A percentile compares a stretch with the other conserved stretches of the same genome.
Conservation (phyloP, 495 filamentous ascomycete genomes). For the Trichoderma reesei region DNA sequence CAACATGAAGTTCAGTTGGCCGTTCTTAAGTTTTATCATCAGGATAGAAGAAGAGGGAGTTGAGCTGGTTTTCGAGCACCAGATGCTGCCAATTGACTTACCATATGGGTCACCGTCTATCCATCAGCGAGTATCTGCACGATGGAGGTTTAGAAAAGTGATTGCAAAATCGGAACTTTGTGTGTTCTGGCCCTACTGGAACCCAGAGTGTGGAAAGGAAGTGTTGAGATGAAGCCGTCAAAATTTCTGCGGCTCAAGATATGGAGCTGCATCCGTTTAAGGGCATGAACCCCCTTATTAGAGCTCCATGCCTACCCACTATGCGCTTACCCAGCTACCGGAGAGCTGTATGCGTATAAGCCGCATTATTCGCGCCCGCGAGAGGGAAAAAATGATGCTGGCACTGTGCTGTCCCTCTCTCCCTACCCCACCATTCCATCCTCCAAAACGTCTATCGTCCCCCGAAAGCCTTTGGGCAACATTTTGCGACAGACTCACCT, state of each 20-base stretch:
- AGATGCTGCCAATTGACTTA: neutral
- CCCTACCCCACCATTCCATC: neutral
- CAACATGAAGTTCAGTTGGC: constrained; percentile 51
- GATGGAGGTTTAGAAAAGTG: too few species aligned
- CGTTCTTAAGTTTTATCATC: constrained; percentile 49
- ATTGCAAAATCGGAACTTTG: neutral
- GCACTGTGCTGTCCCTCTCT: constrained; percentile 5
- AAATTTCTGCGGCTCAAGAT: neutral
- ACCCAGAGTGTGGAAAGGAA: neutral
- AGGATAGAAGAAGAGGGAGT: constrained; percentile 17
- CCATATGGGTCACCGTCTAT: neutral
- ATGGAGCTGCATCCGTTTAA: neutral
- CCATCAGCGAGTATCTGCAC: neutral
- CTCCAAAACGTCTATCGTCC: neutral
- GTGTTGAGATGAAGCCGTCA: neutral
- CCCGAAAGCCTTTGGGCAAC: constrained; percentile 4
- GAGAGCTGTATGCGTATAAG: neutral
- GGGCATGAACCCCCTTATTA: neutral
- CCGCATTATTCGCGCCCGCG: neutral
- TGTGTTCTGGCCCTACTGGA: neutral
- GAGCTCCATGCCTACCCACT: neutral
- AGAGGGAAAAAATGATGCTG: neutral
- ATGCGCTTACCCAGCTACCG: neutral
- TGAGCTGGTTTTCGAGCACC: neutral
- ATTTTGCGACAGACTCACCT: constrained; percentile 5